These are phyloP conservation scores for Salix koriyanagi DNA, from an alignment of 345 rosid genomes.

Conservation along the genomic window DNA sequence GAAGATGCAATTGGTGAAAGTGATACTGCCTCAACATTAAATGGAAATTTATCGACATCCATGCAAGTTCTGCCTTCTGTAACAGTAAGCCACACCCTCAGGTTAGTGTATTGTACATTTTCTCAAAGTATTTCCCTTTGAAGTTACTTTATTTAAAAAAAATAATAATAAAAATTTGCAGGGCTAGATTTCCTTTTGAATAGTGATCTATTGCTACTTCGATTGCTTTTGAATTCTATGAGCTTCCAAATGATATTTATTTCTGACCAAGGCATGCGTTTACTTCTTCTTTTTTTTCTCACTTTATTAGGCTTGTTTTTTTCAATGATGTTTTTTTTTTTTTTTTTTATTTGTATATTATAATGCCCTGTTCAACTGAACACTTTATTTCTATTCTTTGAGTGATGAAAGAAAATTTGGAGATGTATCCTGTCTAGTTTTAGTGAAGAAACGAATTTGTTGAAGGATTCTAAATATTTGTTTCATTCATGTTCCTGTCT, in stretches of 20 bases:
- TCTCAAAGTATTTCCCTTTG: not conserved
- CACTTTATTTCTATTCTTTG: not conserved
- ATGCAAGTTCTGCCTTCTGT: constrained; percentile 30
- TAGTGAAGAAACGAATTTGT: not conserved
- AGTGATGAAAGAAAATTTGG: not conserved
- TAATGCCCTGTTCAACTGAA: not conserved
- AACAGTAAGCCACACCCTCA: constrained; percentile 21
- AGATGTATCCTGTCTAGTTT: not conserved
- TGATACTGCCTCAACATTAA: constrained; percentile 26
- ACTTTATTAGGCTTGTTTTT: too few species aligned
- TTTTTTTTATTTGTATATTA: not conserved
- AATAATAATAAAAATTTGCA: not conserved
- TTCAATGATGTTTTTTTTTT: not conserved
- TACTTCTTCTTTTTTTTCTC: not conserved
- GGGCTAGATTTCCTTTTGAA: not conserved
- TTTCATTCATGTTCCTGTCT: not conserved
- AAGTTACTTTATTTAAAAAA: not conserved
- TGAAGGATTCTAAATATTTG: not conserved
- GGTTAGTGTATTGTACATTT: constrained; percentile 40
- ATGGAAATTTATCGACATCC: constrained; percentile 31
- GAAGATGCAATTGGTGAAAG: constrained; percentile 22
- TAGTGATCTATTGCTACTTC: not conserved
- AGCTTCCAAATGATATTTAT: not conserved
- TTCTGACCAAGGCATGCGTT: not conserved
- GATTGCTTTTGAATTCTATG: not conserved